Conservation (phyloP, 106 monocot genomes). For the Posidonia australis region DNA sequence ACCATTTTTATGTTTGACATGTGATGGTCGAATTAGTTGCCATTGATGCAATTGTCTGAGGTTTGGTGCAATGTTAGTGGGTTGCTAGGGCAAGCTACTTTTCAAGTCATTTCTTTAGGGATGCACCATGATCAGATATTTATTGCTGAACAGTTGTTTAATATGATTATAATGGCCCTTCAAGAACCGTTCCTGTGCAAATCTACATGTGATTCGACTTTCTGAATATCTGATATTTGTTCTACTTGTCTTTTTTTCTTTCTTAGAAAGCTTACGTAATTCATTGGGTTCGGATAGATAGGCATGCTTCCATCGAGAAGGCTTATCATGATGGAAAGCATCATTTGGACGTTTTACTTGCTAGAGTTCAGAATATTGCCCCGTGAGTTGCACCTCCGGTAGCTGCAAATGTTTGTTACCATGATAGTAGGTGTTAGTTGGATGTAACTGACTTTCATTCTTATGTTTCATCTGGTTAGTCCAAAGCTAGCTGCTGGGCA, state of each 20-base stretch:
- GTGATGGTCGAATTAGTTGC: too few species aligned
- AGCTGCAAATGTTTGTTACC: not conserved
- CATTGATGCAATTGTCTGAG: too few species aligned
- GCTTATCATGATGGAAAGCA: conserved; percentile 77
- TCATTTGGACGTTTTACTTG: conserved; percentile 40
- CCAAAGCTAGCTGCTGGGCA: conserved; percentile 56
- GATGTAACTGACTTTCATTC: not conserved
- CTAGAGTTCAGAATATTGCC: conserved; percentile 57
- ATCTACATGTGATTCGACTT: not conserved
- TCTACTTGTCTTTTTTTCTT: conserved; percentile 5
- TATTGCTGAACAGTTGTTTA: too few species aligned
- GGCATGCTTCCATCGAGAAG: conserved; percentile 54
- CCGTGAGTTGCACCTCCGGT: conserved; percentile 36
- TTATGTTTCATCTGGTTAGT: conserved; percentile 13
- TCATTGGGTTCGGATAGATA: conserved; percentile 79
- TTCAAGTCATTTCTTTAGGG: too few species aligned
- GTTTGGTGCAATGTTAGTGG: too few species aligned
- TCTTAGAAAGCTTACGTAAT: conserved; percentile 77
- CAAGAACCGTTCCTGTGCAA: too few species aligned
- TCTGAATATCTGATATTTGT: not conserved
- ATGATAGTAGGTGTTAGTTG: not conserved
- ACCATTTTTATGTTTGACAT: not conserved
- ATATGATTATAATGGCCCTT: too few species aligned
- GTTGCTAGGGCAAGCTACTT: too few species aligned
- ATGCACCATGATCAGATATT: too few species aligned